Evolutionary conservation across 306 rosid genomes (phyloP).

Genomic region (Vicia villosa): DNA sequence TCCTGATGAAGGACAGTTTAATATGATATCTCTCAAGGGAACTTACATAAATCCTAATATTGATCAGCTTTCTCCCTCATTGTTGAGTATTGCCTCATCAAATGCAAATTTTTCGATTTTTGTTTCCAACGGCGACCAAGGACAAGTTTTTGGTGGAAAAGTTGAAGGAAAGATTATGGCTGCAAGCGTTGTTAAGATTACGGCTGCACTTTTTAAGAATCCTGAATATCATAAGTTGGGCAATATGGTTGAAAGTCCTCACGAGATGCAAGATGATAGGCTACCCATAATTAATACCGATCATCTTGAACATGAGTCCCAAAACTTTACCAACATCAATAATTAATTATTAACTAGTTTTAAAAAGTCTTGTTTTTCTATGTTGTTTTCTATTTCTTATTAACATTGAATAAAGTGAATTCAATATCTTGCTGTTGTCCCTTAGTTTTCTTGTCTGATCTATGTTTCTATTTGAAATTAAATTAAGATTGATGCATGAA

Average conservation of each 20-base stretch:
- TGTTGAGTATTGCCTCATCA: background rate
- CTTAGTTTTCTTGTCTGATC: no score
- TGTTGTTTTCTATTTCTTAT: no score
- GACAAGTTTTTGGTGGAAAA: constrained; percentile 60
- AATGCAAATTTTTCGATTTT: constrained; percentile 44
- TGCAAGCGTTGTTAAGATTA: constrained; percentile 44
- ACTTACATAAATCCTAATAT: background rate
- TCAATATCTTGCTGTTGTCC: no score
- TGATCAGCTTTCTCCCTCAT: background rate
- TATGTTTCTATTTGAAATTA: no score
- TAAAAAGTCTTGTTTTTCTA: no score
- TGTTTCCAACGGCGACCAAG: constrained; percentile 45
- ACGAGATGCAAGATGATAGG: background rate
- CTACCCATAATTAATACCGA: no score
- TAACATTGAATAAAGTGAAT: no score
- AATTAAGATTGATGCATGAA: no score
- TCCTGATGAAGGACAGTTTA: constrained; percentile 28
- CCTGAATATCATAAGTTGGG: constrained; percentile 38
- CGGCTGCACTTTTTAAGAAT: constrained; percentile 35
- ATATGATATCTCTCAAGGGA: constrained; percentile 45
- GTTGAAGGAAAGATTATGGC: constrained; percentile 52
- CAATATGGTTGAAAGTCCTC: background rate
- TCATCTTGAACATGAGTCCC: no score
- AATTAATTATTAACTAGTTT: no score
- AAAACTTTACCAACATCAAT: no score